phyloP scores from a whole-genome alignment of 2,329 filamentous ascomycete species.

The Torrubiella hemipterigena region DNA sequence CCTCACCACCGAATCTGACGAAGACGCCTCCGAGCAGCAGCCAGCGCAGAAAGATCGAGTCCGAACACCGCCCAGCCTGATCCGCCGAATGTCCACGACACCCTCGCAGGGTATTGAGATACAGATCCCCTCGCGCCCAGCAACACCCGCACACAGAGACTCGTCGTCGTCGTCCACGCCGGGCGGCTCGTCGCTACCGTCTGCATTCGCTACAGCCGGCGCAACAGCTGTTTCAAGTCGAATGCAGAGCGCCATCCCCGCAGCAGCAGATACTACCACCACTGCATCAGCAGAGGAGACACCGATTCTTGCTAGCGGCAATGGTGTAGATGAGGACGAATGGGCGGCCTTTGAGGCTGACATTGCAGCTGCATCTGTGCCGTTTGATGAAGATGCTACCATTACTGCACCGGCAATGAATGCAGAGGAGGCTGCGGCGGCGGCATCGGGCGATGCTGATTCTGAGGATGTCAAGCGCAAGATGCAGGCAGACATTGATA shows the following conservation, averaged over 20 bases:
- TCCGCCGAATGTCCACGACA: conserved; percentile 36
- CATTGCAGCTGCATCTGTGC: conserved; percentile 39
- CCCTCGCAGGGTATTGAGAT: conserved; percentile 46
- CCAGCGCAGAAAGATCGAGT: conserved; percentile 11
- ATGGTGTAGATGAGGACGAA: conserved; percentile 57
- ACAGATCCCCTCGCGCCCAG: conserved; percentile 51
- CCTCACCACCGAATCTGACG: not conserved
- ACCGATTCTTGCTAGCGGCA: too few species aligned
- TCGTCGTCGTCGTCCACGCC: conserved; percentile 29
- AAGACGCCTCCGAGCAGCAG: conserved; percentile 4
- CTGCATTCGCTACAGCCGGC: conserved; percentile 13
- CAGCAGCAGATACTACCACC: too few species aligned
- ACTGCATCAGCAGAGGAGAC: too few species aligned
- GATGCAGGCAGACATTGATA: conserved; percentile 39
- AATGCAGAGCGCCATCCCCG: too few species aligned
- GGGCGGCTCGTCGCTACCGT: conserved; percentile 17
- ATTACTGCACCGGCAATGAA: conserved; percentile 60
- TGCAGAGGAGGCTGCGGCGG: conserved; percentile 47
- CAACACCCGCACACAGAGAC: conserved; percentile 39
- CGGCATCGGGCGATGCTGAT: conserved; percentile 33
- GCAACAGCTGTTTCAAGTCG: conserved; percentile 6
- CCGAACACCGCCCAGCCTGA: conserved; percentile 28
- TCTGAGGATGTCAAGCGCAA: conserved; percentile 41
- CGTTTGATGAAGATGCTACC: conserved; percentile 36
- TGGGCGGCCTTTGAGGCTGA: conserved; percentile 85